Conservation (phyloP, 305 asterid species). For the Solanum aculeatissimum region DNA sequence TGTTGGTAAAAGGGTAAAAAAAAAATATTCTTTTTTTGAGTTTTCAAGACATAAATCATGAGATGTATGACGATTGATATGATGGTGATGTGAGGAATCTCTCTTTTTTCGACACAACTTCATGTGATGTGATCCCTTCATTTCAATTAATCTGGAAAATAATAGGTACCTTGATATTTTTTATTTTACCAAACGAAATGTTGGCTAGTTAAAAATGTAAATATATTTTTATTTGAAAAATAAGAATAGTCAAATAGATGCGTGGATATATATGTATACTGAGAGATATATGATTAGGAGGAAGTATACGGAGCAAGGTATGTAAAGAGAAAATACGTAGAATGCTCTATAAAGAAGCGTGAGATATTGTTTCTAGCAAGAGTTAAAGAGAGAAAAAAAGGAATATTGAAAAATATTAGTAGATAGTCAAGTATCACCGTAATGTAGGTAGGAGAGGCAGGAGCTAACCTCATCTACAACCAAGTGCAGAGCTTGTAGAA, state of each 20-base stretch:
- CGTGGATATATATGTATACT: rapidly evolving
- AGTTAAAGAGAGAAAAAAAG: too few relatives aligned
- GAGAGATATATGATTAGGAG: not conserved
- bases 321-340: not conserved
- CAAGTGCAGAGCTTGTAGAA: not conserved
- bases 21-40: not conserved
- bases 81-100: constrained; percentile 13
- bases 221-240: too few relatives aligned
- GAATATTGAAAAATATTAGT: too few relatives aligned
- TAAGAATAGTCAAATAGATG: not conserved
- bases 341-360: not conserved
- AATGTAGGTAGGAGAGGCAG: too few relatives aligned
- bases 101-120: not conserved
- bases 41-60: constrained; percentile 40
- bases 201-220: not conserved
- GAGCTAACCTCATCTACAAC: not conserved
- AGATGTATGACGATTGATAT: constrained; percentile 26
- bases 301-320: not conserved
- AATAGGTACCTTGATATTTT: not conserved
- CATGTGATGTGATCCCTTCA: constrained; percentile 23
- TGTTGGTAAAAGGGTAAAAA: not conserved
- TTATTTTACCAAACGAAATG: not conserved
- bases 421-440: too few relatives aligned
- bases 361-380: rapidly evolving
- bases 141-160: not conserved